Percentiles rank a stretch among this genome's conserved stretches.
Evolutionary conservation across 371 early-diverging fungal species (phyloP).

Genomic region (Quaeritorhiza haematococci): DNA sequence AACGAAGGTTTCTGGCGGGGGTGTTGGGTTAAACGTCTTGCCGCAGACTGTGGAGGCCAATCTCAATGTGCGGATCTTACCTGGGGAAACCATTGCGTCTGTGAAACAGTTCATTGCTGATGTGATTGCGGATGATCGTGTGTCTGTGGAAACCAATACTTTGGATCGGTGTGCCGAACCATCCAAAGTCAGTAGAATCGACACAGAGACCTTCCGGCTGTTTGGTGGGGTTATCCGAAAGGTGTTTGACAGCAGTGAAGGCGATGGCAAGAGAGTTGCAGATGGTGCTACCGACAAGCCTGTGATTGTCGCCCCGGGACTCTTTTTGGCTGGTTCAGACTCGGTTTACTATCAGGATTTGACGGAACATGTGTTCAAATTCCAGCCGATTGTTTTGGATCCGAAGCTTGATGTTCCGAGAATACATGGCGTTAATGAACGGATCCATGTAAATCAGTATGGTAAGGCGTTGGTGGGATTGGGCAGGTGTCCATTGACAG

Average conservation of each 20-base stretch:
- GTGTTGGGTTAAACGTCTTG: slow-evolving; percentile 7
- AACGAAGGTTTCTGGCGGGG: slow-evolving; percentile 3
- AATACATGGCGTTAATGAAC: slow-evolving; percentile 19
- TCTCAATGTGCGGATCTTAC: slow-evolving; percentile 10
- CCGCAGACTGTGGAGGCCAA: slow-evolving; percentile 9
- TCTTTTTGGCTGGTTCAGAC: slow-evolving; percentile 14
- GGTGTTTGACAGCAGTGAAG: slow-evolving; percentile 4
- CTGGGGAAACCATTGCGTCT: slow-evolving; percentile 4
- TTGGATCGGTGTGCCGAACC: not conserved
- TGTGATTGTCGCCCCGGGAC: slow-evolving; percentile 11
- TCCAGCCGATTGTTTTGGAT: slow-evolving; percentile 8
- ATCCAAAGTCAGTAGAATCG: not conserved
- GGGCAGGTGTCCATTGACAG: too few relatives aligned
- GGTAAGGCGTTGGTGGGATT: too few relatives aligned
- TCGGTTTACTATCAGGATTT: not conserved
- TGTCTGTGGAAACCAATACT: not conserved
- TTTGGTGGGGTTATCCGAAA: slow-evolving; percentile 13
- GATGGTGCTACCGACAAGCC: not conserved
- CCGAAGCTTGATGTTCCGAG: slow-evolving; percentile 3
- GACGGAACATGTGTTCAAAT: slow-evolving; percentile 9
- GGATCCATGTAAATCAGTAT: slow-evolving; percentile 11
- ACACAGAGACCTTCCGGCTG: slow-evolving; percentile 2
- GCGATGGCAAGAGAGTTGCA: not conserved
- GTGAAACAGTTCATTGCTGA: not conserved
- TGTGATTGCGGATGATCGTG: slow-evolving; percentile 1